Evolutionary conservation across 1,284 basidiomycete genomes (phyloP), one percentile per base, ranked within the genome.

Genomic region (Coniophora puteana): DNA sequence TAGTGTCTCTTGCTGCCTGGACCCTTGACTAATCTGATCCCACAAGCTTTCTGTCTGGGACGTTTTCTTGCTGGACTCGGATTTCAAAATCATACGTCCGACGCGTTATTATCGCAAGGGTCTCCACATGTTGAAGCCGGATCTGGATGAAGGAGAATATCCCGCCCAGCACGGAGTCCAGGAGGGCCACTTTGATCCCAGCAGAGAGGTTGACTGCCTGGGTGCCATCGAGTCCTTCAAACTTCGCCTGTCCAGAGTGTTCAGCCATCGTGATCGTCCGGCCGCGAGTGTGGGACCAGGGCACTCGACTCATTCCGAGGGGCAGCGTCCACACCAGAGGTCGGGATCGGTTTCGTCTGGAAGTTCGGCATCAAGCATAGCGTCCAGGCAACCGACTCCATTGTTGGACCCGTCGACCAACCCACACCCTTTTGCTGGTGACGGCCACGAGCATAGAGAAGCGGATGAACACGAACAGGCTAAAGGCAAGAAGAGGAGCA

Each of bases 21-120:
- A 34, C 11, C n/a, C 28, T 33, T 14, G n/a, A 47, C 48, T 58
- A 29, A 55, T 45, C 18, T 43, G 33, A 14, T 24, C 31, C 14
- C 28, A 27, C 2, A 51, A 93, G 83, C 69, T 83, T 4, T 72
- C 74, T 24, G 69, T 97, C 23, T 92, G 90, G 78, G 96, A 99
- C 49, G 93, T 98, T 16, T 97, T 99, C 66, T 69, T 98, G 27
- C 72, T 99, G 46, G 96, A 99, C 59, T 70, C 79, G 2, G 88
- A 94, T 55, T 99, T 99, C 61, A 73, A 76, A 40, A 92, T 98
- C 38, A 83, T 94, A 51, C 74, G 82, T 11, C 87, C 87, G 4
- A 78, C 71, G 50, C 71, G 87, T 10, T 85, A 86, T 51, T 88
- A 88, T 52, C 80, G 88, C 7, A 85, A 89, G 55, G 84, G 86